Evolutionary conservation across 768 basidiomycete genomes (phyloP), one percentile per base, ranked within the genome.

Genomic region (Hericium erinaceus): DNA sequence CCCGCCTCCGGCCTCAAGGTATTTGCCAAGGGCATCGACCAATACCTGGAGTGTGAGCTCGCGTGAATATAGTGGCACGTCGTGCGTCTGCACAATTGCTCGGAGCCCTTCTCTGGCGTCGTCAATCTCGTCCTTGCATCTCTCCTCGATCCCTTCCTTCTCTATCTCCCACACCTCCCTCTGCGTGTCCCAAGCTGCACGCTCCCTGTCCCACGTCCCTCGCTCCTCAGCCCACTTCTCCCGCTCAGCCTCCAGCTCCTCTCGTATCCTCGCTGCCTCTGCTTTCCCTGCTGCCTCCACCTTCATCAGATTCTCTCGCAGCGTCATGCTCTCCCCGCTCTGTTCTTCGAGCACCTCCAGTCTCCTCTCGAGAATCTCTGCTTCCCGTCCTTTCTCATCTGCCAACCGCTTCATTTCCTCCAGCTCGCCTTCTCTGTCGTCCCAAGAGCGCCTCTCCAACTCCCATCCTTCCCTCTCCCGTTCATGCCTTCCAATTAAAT

Each of bases 401-500:
- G 26, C 9, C 10, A 37, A 2, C 49, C 49, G 49, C 24, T 20
- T 18, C 11, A 74, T 64, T 60, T 71, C 68, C 46, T 70, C 76
- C 65, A 80, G 65, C 62, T 73, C 72, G 15, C 65, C 57, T 48
- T 55, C 24, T 61, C 61, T 8, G 33, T 33, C 33, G 16, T 70
- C 69, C 52, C 56, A 57, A 39, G 69, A 48, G 24, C 64, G 66
- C 8, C 37, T 58, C 18, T 80, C 72, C 26, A 80, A 66, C 48
- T 81, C 20, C 6, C 16, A 12, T 81, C 84, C 50, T 65, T 70
- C n/a, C 59, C 64, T 58, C 76, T 77, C 64, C 7, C 76, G 78
- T 26, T 84, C 63, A 55, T 87, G 80, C 56, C 73, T 68, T 68
- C 85, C 79, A 54, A 89, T 64, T 1, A 78, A 75, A 16, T 72